phyloP scores from a whole-genome alignment of 148 eudicot species.

The Rhododendron williamsianum region DNA sequence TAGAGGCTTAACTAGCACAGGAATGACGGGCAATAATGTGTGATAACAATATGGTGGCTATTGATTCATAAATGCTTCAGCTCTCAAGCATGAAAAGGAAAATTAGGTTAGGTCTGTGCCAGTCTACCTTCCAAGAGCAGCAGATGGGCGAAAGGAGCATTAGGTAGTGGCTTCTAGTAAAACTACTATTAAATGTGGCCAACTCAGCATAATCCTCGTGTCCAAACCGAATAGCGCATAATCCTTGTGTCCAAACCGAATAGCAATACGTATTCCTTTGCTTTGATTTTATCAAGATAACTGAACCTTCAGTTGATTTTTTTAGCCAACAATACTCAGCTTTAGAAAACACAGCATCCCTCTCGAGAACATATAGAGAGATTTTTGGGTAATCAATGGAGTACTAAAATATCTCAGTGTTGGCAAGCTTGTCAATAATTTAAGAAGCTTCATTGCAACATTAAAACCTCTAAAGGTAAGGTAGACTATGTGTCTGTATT shows the following conservation, averaged over 20 bases:
- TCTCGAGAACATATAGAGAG: not conserved
- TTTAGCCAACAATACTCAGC: not conserved
- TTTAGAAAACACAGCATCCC: conserved; percentile 4
- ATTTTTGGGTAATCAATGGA: not conserved
- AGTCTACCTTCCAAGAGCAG: not conserved
- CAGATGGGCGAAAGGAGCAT: conserved; percentile 1
- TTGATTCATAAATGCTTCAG: not conserved
- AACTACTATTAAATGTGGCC: not conserved
- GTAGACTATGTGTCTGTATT: not conserved
- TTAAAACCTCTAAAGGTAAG: not conserved
- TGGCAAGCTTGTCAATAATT: not conserved
- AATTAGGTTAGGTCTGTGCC: not conserved
- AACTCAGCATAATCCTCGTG: too few species aligned
- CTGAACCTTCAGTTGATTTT: not conserved
- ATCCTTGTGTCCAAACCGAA: not conserved
- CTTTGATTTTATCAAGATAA: not conserved
- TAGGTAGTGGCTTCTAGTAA: not conserved
- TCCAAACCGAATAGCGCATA: not conserved
- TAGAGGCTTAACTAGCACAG: not conserved
- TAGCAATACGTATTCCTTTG: not conserved
- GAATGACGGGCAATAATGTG: not conserved
- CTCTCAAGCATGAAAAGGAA: not conserved
- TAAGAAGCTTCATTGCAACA: not conserved
- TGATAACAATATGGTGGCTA: not conserved
- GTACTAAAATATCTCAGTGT: not conserved